Percentiles rank a stretch among this genome's conserved stretches.
Conservation (phyloP, 805 yeast species). For the Lipomyces kockii region DNA sequence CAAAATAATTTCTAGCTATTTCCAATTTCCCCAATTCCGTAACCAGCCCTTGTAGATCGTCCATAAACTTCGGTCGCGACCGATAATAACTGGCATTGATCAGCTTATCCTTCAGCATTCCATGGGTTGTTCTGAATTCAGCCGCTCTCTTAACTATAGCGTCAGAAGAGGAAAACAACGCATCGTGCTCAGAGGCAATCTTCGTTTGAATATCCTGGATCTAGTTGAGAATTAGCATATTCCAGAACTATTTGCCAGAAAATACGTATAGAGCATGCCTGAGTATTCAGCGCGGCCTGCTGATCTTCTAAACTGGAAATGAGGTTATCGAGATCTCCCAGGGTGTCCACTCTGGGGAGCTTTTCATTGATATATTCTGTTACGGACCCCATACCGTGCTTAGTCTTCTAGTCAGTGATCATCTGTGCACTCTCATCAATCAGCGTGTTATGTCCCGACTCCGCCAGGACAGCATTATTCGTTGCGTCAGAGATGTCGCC, state of each 20-base stretch:
- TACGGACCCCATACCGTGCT: constrained; percentile 19
- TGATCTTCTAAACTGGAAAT: constrained; percentile 29
- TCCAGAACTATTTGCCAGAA: not conserved
- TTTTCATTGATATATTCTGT: constrained; percentile 27
- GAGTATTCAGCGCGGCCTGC: constrained; percentile 10
- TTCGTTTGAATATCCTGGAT: constrained; percentile 14
- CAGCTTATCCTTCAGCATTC: constrained; percentile 14
- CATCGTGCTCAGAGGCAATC: constrained; percentile 17
- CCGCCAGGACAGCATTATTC: too few species aligned
- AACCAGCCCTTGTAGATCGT: constrained; percentile 11
- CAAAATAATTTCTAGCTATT: constrained; percentile 23
- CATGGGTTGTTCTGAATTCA: constrained; percentile 5
- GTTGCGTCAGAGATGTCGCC: not conserved
- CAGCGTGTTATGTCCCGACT: too few species aligned
- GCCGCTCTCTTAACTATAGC: constrained; percentile 5
- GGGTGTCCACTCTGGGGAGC: constrained; percentile 20
- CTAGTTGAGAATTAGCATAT: constrained; percentile 10
- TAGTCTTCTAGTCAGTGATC: not conserved
- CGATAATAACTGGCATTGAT: constrained; percentile 8
- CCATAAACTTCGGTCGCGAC: constrained; percentile 18
- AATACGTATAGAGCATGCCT: constrained; percentile 10
- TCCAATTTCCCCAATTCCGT: constrained; percentile 18
- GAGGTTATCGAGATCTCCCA: constrained; percentile 25
- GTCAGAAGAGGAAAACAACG: constrained; percentile 14
- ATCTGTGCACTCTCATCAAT: not conserved